Conservation (phyloP, 2,329 filamentous ascomycete genomes). For the Neonectria faginata region DNA sequence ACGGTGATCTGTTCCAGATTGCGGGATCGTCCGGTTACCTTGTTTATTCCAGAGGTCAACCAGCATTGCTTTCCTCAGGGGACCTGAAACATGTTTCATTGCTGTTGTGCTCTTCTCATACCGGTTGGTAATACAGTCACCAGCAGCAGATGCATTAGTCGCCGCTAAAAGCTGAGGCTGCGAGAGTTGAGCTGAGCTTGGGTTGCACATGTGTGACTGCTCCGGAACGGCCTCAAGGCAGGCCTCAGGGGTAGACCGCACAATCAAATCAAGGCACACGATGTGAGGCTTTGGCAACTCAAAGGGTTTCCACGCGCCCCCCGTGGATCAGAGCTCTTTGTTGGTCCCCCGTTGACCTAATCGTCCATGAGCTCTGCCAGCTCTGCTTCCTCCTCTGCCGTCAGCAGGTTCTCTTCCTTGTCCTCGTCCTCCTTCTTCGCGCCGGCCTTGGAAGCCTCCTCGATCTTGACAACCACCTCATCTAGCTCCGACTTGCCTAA, state of each 20-base stretch:
- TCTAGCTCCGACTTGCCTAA: constrained; percentile 71
- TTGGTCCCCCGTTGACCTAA: constrained; percentile 42
- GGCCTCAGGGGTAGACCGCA: constrained; percentile 15
- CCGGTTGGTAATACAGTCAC: constrained; percentile 18
- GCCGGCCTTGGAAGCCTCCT: constrained; percentile 58
- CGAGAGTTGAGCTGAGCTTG: constrained; percentile 32
- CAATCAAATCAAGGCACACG: constrained; percentile 11
- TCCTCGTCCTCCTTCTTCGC: constrained; percentile 63
- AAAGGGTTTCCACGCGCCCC: neutral
- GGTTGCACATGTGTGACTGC: constrained; percentile 25
- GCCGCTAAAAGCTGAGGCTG: constrained; percentile 17
- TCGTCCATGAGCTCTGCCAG: constrained; percentile 91
- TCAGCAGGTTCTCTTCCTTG: constrained; percentile 68
- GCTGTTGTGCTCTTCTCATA: constrained; percentile 20
- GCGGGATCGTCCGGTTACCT: constrained; percentile 8
- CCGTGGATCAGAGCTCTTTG: constrained; percentile 3
- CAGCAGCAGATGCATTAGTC: constrained; percentile 13
- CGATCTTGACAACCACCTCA: constrained; percentile 58
- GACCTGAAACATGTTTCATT: constrained; percentile 30
- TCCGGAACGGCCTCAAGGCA: constrained; percentile 1
- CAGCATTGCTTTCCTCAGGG: constrained; percentile 8
- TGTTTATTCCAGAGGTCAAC: constrained; percentile 11
- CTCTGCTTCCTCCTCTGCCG: constrained; percentile 92
- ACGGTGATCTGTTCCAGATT: constrained; percentile 22
- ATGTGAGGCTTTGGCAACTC: neutral